phyloP scores from a whole-genome alignment of 495 filamentous ascomycete species.

The Alectoria sarmentosa region DNA sequence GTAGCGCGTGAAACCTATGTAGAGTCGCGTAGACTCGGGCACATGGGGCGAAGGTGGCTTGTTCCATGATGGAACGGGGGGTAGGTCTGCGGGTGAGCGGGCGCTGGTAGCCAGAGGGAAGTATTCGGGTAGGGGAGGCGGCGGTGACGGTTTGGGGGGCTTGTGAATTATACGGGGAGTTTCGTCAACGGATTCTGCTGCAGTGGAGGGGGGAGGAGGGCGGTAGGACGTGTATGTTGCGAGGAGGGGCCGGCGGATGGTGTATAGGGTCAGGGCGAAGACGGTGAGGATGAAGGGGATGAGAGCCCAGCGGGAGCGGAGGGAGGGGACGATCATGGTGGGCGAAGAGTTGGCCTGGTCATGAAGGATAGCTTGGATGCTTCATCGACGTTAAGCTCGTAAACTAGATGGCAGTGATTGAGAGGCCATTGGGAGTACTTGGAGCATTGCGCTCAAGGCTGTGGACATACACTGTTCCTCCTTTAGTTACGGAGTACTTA shows the following conservation, averaged over 20 bases:
- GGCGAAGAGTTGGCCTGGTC: not conserved
- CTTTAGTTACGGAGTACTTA: not conserved
- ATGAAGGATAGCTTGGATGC: not conserved
- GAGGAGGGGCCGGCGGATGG: not conserved
- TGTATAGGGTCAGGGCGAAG: not conserved
- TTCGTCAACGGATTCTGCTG: not conserved
- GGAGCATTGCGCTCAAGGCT: not conserved
- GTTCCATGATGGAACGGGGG: slow-evolving; percentile 26
- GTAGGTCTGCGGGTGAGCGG: slow-evolving; percentile 23
- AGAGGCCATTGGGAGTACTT: not conserved
- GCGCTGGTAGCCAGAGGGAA: slow-evolving; percentile 26
- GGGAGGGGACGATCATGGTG: not conserved
- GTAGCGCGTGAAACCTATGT: slow-evolving; percentile 54
- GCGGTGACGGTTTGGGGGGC: slow-evolving; percentile 8
- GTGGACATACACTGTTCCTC: not conserved
- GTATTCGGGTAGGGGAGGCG: slow-evolving; percentile 25
- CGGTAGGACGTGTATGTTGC: not conserved
- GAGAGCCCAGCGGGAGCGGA: slow-evolving; percentile 3
- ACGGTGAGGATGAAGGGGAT: slow-evolving; percentile 3
- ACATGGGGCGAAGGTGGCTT: slow-evolving; percentile 23
- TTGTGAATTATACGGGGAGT: slow-evolving; percentile 14
- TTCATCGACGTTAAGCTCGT: not conserved
- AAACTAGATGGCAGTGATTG: not conserved
- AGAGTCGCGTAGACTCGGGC: slow-evolving; percentile 40
- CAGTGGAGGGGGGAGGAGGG: not conserved